Evolutionary conservation across 2,329 filamentous ascomycete species (phyloP).

Genomic region (Monilinia laxa): DNA sequence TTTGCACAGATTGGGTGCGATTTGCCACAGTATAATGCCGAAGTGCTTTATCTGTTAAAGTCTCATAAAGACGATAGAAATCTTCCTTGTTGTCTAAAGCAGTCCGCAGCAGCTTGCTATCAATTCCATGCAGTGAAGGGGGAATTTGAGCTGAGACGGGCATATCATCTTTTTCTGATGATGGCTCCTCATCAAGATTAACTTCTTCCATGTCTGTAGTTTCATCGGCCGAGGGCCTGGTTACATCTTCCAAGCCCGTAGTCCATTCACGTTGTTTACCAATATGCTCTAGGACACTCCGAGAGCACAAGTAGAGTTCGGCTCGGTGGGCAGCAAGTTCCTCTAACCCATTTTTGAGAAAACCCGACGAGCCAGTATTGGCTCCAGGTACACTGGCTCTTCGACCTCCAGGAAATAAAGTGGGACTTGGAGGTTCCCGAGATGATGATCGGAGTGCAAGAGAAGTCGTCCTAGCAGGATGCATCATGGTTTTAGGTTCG

Average conservation of each 20-base stretch:
- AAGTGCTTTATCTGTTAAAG: slow-evolving; percentile 79
- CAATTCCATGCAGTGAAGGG: slow-evolving; percentile 48
- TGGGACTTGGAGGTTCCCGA: slow-evolving; percentile 52
- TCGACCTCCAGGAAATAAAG: slow-evolving; percentile 52
- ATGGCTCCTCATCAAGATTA: slow-evolving; percentile 46
- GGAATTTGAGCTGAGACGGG: slow-evolving; percentile 1
- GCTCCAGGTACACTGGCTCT: slow-evolving; percentile 43
- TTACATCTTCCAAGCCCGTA: slow-evolving; percentile 69
- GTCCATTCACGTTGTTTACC: slow-evolving; percentile 73
- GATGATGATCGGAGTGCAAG: slow-evolving; percentile 47
- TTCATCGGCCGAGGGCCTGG: slow-evolving; percentile 43
- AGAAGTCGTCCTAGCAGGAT: slow-evolving; percentile 64
- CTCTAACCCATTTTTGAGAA: slow-evolving; percentile 67
- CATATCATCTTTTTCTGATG: slow-evolving; percentile 2
- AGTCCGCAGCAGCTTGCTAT: slow-evolving; percentile 56
- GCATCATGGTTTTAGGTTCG: slow-evolving; percentile 69
- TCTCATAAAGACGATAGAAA: slow-evolving; percentile 68
- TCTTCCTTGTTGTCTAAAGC: slow-evolving; percentile 61
- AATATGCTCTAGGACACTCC: slow-evolving; percentile 73
- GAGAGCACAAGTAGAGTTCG: slow-evolving; percentile 76
- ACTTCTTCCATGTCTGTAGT: slow-evolving; percentile 55
- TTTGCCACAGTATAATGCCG: slow-evolving; percentile 80
- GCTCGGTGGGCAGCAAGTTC: slow-evolving; percentile 80
- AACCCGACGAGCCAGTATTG: slow-evolving; percentile 46
- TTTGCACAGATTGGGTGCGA: slow-evolving; percentile 73